Evolutionary conservation across 1,139 yeast genomes (phyloP), one percentile per base, ranked within the genome.

Genomic region (Debaryomyces udenii): DNA sequence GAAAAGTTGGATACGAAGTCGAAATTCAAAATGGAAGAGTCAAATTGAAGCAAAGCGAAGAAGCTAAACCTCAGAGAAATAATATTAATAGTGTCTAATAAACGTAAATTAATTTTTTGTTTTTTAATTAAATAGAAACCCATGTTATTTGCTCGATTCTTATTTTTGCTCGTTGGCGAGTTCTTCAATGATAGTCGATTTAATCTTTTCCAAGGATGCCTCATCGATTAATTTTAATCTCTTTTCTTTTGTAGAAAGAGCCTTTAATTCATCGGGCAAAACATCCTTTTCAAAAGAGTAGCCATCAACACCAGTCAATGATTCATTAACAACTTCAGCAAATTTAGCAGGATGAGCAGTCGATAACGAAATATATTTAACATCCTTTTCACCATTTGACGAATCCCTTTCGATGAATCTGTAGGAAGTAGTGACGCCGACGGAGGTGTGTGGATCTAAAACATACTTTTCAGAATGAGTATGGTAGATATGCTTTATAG

Each of bases 311-410:
- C 76, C 75, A 38, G 67, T 62, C 52, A 93, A 78, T 2, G 98
- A 90, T 54, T 78, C 71, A 62, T 90, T 86, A 14, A 93, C 99
- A 40, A 96, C 99, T 49, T 90, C 97, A 20, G 96, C 88, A 60
- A 93, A 93, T 68, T 93, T 93, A 46, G 99, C 99, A 32, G 99
- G 99, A 61, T 93, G 99, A 6, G 99, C 99, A 34, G 99, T 93
- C 2, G 98, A 86, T 46, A 93, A 79, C 4, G 96, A 87, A 38
- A 93, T 76, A 62, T 88, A 88, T 41, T 71, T 66, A 34, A 74
- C 61, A 22, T 69, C 59, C 14, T 64, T 52, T n/a, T 53, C 64
- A 30, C 72, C 70, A 6, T 61, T 53, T 37, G 51, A 42, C 41
- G 49, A 45, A 51, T 80, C 86, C 40, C 69, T 63, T 9, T 68